Conservation (phyloP, 768 basidiomycete species). For the Daedaleopsis sinensis region DNA sequence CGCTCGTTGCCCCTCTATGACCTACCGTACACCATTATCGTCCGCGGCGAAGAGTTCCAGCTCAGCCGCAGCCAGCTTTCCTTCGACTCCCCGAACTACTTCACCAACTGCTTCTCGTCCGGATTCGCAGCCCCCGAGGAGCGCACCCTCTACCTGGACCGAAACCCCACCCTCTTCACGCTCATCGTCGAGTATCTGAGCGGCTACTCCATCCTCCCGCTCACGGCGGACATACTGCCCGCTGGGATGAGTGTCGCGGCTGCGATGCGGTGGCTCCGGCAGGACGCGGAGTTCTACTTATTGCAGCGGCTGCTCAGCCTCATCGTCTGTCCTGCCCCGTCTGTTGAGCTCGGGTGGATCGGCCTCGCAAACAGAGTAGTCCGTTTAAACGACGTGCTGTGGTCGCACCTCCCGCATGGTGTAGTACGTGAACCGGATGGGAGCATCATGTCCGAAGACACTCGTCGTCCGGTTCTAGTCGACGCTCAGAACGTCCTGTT, state of each 20-base stretch:
- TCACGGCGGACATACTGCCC: not conserved
- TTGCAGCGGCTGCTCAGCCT: not conserved
- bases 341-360: not conserved
- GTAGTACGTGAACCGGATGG: not conserved
- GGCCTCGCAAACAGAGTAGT: not conserved
- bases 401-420: not conserved
- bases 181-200: not conserved
- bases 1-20: not conserved
- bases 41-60: not conserved
- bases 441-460: not conserved
- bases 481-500: too few species aligned
- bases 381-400: not conserved
- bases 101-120: not conserved
- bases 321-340: not conserved
- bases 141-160: not conserved
- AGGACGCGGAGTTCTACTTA: not conserved
- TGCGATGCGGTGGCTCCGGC: not conserved
- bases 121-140: not conserved
- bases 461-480: too few species aligned
- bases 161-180: not conserved
- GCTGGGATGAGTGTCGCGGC: not conserved
- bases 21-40: not conserved
- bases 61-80: not conserved
- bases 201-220: not conserved
- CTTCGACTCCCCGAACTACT: not conserved